Evolutionary conservation across 2,329 filamentous ascomycete species (phyloP), one percentile per base, ranked within the genome.

Genomic region (Apiospora sp.): DNA sequence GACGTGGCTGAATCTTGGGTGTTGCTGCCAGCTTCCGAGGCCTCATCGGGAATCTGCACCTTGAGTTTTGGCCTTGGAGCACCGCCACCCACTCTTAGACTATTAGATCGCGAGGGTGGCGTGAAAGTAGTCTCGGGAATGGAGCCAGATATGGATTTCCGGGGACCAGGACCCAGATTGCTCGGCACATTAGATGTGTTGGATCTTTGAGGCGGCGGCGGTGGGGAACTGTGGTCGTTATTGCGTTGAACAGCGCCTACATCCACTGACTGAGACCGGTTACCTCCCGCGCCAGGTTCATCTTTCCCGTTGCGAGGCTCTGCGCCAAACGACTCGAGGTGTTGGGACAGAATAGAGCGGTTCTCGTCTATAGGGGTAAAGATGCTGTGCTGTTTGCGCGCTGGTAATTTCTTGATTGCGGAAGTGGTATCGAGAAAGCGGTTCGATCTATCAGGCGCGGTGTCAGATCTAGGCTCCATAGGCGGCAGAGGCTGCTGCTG

Each of bases 361-460:
- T 93, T 95, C 80, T 98, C 95, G 78, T 98, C 96, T 75, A 99
- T 97, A 0, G 96, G 96, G 0, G 96, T 99, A 80, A 98, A 98
- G 73, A 99, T 98, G 81, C 95, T 98, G 80, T 95, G 92, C 30
- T 92, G 92, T 81, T 95, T 95, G 46, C 93, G 92, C 78, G 92
- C 93, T 2, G 92, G 92, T 75, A 93, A 85, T 76, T 89, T 90
- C 41, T 71, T 71, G 54, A 71, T 51, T 19, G 58, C 54, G 58
- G 68, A 48, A 41, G 46, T 51, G 27, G 68, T 70, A 41, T 70
- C 68, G 68, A 70, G 68, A 24, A 70, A 58, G 12, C 84, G 87
- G 46, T 85, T 83, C 4, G 84, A 82, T 48, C 85, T 82, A 22
- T 87, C 85, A 30, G 85, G 83, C 13, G 84, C 81, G 72, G 85